Base-by-base conservation (phyloP, 352 stramenopile genomes). In the Phytophthora palmivora region DNA sequence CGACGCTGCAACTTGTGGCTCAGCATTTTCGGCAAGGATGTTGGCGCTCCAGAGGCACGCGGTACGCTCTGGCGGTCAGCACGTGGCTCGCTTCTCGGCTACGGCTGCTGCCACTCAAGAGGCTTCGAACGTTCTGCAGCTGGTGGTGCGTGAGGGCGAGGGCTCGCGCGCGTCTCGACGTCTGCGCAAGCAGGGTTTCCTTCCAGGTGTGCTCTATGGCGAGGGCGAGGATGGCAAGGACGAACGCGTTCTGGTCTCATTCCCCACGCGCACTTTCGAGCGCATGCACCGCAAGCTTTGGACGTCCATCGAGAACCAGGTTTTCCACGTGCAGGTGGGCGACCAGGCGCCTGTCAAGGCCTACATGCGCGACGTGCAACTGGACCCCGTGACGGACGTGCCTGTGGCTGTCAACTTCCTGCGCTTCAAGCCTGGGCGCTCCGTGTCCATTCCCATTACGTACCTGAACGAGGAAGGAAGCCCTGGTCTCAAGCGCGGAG, bases 381-480 rank as follows among this genome's bases (percentile, higher is more conserved):
- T 96, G 58, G 78, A 96, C 58, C 83, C 84, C 30, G 87, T 96
- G 21, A 95, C 76, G 50, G 88, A 96, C 46, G 69, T 79, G 43
- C 86, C 88, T 10, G 16, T 95, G 39, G 69, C 84, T 32, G 89
- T 96, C 43, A 98, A 98, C 79, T 98, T 97, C 65, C 71, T 97
- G 41, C 84, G 95, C 33, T 98, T 96, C 72, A 92, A 97, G 68
- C 84, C 93, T 6, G 89, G 85, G 15, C 88, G 94, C 68, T 92
- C 88, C 34, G 83, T 98, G 26, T 85, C 85, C 34, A 96, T 98
- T 60, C 95, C 95, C 24, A 86, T 98, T 58, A 85, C 76, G 48
- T 96, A 96, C 67, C 63, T 98, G 57, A 98, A 98, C 63, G 82
- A 97, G 52, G 95, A 98, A 81, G 88, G 95, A 46, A 96, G 80